Evolutionary conservation across 108 stramenopile genomes (phyloP).

Genomic region (Aurantiochytrium sp.): DNA sequence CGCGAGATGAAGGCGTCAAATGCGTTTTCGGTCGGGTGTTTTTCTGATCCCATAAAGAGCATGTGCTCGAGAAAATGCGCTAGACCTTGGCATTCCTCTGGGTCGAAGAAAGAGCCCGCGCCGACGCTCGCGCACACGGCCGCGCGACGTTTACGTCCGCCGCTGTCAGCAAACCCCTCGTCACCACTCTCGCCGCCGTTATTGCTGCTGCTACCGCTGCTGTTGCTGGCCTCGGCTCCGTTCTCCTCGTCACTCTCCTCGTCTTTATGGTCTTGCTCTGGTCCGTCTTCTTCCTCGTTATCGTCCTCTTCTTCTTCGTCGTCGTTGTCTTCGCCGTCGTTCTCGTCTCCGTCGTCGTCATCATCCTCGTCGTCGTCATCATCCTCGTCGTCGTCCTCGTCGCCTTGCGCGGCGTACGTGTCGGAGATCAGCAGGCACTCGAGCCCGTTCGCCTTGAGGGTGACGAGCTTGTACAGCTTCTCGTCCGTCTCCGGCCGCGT

Average conservation of each 20-base stretch:
- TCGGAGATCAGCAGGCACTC: conserved; percentile 11
- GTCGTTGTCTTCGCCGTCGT: not conserved
- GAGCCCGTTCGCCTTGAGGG: not conserved
- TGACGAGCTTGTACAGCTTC: conserved; percentile 1
- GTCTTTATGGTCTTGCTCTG: not conserved
- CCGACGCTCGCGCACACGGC: conserved; percentile 84
- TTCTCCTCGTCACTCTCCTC: not conserved
- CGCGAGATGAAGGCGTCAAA: conserved; percentile 71
- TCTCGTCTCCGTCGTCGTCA: not conserved
- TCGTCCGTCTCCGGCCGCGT: not conserved
- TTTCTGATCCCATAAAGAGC: conserved; percentile 65
- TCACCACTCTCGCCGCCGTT: no score
- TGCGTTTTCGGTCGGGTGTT: conserved; percentile 76
- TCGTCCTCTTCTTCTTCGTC: not conserved
- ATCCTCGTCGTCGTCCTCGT: not conserved
- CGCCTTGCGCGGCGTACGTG: not conserved
- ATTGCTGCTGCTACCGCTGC: not conserved
- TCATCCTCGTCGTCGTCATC: not conserved
- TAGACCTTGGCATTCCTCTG: conserved; percentile 70
- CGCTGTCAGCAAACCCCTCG: not conserved
- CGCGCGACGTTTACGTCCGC: conserved; percentile 2
- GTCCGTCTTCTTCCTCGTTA: not conserved
- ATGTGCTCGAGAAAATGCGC: conserved; percentile 85
- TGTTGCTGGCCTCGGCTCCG: not conserved
- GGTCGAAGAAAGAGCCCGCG: conserved; percentile 81